phyloP scores from a whole-genome alignment of 106 monocot genomes.

The Dendrobium nobile region DNA sequence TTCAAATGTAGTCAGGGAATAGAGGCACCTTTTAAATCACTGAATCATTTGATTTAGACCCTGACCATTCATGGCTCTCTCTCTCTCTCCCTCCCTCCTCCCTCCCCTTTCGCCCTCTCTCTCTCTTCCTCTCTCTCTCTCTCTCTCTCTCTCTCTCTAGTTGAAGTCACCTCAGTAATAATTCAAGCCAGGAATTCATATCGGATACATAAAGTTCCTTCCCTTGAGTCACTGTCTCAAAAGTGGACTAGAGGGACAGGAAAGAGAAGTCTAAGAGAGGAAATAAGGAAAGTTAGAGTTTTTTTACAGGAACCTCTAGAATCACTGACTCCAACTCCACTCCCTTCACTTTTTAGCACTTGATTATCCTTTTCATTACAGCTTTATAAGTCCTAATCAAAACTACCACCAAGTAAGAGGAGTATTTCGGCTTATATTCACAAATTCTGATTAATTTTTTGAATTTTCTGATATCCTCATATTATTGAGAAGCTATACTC shows the following conservation, averaged over 20 bases:
- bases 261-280: neutral
- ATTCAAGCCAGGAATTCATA: conserved; percentile 1
- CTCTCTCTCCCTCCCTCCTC: neutral
- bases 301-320: conserved; percentile 19
- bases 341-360: neutral
- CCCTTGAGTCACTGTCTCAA: neutral
- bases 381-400: no score
- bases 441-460: no score
- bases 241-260: neutral
- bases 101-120: neutral
- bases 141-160: neutral
- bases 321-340: conserved; percentile 41
- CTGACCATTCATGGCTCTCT: conserved; percentile 2
- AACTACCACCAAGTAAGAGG: no score
- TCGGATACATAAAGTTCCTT: neutral
- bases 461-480: no score
- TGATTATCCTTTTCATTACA: no score
- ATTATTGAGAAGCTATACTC: no score
- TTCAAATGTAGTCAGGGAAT: neutral
- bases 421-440: no score
- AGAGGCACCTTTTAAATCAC: conserved; percentile 6
- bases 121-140: neutral
- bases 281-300: conserved; percentile 2
- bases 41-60: conserved; percentile 9
- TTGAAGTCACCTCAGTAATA: conserved; percentile 4